Conservation (phyloP, 2,329 filamentous ascomycete genomes). For the Epichloe glyceriae region DNA sequence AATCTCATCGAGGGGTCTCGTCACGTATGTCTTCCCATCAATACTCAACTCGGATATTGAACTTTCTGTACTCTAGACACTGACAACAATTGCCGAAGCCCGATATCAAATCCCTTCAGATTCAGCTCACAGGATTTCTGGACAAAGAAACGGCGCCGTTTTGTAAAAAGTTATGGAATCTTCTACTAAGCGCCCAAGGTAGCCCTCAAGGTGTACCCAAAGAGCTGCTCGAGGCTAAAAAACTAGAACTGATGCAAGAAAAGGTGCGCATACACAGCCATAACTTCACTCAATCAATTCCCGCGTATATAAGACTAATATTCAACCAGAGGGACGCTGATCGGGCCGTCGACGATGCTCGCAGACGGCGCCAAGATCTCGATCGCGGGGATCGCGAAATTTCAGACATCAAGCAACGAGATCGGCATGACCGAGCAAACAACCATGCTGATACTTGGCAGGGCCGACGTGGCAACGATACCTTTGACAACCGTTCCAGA, state of each 20-base stretch:
- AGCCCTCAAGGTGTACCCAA: conserved; percentile 87
- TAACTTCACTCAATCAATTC: background rate
- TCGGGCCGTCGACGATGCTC: conserved; percentile 63
- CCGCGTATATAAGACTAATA: conserved; percentile 1
- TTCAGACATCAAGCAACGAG: conserved; percentile 52
- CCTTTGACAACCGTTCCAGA: conserved; percentile 29
- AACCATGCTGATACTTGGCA: conserved; percentile 41
- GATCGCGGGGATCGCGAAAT: conserved; percentile 59
- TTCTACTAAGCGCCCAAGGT: conserved; percentile 79
- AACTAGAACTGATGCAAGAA: conserved; percentile 84
- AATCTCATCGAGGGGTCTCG: conserved; percentile 59
- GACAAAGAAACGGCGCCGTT: conserved; percentile 83
- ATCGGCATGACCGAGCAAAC: conserved; percentile 41
- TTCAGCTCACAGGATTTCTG: conserved; percentile 87
- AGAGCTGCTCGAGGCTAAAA: conserved; percentile 91
- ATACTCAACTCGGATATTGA: background rate
- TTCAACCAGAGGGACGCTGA: conserved; percentile 60
- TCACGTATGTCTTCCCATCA: conserved; percentile 38
- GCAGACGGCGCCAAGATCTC: conserved; percentile 57
- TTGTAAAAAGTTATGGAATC: conserved; percentile 86
- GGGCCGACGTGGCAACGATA: conserved; percentile 39
- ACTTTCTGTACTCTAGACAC: conserved; percentile 19
- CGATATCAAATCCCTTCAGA: conserved; percentile 90
- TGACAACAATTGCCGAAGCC: conserved; percentile 43
- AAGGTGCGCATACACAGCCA: conserved; percentile 47